Evolutionary conservation across 2,329 filamentous ascomycete species (phyloP).

Genomic region (Botrytis fabae): DNA sequence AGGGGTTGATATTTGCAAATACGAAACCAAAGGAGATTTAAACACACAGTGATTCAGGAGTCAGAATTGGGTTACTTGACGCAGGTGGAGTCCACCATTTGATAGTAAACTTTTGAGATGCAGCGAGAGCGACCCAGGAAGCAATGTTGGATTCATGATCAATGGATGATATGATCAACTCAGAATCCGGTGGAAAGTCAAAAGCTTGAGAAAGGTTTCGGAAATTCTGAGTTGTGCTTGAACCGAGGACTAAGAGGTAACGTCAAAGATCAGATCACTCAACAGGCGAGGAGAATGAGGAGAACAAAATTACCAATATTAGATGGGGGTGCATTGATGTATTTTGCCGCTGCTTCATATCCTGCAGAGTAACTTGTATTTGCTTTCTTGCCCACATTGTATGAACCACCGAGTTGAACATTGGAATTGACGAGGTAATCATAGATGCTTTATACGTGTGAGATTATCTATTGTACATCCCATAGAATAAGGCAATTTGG

Average conservation of each 20-base stretch:
- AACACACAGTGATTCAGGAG: slow-evolving; percentile 17
- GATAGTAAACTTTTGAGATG: slow-evolving; percentile 57
- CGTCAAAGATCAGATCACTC: background rate
- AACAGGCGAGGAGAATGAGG: background rate
- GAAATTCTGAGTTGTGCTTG: slow-evolving; percentile 75
- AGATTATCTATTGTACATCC: slow-evolving; percentile 9
- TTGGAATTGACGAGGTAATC: slow-evolving; percentile 68
- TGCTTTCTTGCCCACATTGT: slow-evolving; percentile 59
- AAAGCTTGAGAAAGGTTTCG: slow-evolving; percentile 65
- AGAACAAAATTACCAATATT: slow-evolving; percentile 56
- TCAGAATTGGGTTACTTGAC: slow-evolving; percentile 44
- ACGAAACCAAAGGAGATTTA: background rate
- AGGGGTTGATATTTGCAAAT: background rate
- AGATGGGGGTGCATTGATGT: slow-evolving; percentile 65
- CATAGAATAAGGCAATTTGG: background rate
- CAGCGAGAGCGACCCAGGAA: slow-evolving; percentile 69
- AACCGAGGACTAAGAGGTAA: slow-evolving; percentile 58
- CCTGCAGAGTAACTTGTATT: slow-evolving; percentile 61
- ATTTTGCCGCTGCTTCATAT: slow-evolving; percentile 64
- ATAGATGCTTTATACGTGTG: slow-evolving; percentile 51
- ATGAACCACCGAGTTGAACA: slow-evolving; percentile 74
- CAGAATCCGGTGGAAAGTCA: slow-evolving; percentile 56
- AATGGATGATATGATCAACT: slow-evolving; percentile 68
- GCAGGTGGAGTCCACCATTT: slow-evolving; percentile 67
- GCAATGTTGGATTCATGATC: slow-evolving; percentile 80